Base-by-base conservation (phyloP, 192 early-diverging fungal genomes). In the Gorgonomyces haynaldii region DNA sequence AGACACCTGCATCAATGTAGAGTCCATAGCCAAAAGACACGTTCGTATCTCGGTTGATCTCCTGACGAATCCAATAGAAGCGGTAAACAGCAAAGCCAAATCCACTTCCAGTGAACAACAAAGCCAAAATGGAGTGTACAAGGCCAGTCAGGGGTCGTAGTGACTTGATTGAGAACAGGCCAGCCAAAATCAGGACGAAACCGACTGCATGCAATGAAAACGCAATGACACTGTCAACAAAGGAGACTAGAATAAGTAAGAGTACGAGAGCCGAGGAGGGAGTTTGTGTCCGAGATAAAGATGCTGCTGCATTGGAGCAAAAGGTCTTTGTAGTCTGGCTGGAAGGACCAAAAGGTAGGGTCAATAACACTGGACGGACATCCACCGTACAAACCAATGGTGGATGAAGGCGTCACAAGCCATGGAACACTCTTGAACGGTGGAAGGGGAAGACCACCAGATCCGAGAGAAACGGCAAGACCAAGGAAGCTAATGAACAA, bases 381-480 rank as follows among this genome's bases (percentile, higher is more conserved):
- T 35, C 22, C 46, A 2, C 46, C 46, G 17, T 48, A 48, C 1
- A 48, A 26, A 3, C 46, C 46, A 25, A 48, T 26, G 21, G 22
- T 31, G 6, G 30, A 26, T 20, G 46, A 24, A 25, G 46, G 28
- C 13, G 46, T 48, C 13, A 20, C 28, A 5, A 48, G 16, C 46
- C 46, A 48, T n/a, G 46, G 12, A 22, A 48, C 30, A 6, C 22
- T 19, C 28, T 48, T 48, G 32, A 48, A 48, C n/a, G 46, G 46
- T 25, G 46, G 46, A 22, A 48, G 4, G 8, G 24, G 1, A 2
- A 27, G 15, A 24, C 46, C 46, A 2, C 46, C 46, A 5, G 22
- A 20, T 8, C 46, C 46, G 12, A 48, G 32, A 35, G 34, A 37
- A 23, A 22, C 23, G n/a, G 28, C 24, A 35, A 13, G 12, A 26